Base-by-base conservation (phyloP, 768 basidiomycete genomes). In the Tulasnella sp. region DNA sequence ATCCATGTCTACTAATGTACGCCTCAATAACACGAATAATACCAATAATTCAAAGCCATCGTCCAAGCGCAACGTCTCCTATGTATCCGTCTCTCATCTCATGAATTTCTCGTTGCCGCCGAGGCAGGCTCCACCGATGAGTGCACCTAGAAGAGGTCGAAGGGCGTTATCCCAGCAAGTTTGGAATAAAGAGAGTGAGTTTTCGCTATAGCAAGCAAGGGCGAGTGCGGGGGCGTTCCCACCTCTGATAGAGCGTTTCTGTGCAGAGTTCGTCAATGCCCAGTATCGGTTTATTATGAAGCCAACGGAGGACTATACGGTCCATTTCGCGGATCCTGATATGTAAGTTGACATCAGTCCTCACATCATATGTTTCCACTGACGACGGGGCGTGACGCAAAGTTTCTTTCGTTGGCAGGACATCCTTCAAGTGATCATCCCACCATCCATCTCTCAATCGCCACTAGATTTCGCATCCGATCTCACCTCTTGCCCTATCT, bases 381-480 rank as follows among this genome's bases (percentile, higher is more conserved):
- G 17, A 26, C 41, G 10, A 24, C n/a, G 42, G 55, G 24, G 43
- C 52, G 32, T 61, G 5, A n/a, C n/a, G n/a, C n/a, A 3, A 62
- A 96, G 93, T 67, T 93, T 86, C 74, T 89, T 95, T 70, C 89
- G 93, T 76, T 96, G 93, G 92, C 81, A 87, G 17, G 91, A 97
- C 72, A 88, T 99, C 66, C 76, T 96, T 8, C 96, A 99, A 72
- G 83, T 99, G 63, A 83, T 98, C 68, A 83, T 98, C 65, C 88
- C 93, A 56, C 88, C 87, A 24, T 51, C 45, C 11, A 41, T 41
- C 34, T 30, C 27, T 11, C 30, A 27, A 61, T 79, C 82, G 56
- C 81, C 86, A 42, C 76, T 88, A 55, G 80, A 83, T 51, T 81
- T 82, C 65, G 83, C 84, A 61, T 52, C 42, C 59, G 63, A 51